These are phyloP conservation scores for Salicornia ramosissima DNA, from an alignment of 148 eudicot species.

Conservation along the genomic window DNA sequence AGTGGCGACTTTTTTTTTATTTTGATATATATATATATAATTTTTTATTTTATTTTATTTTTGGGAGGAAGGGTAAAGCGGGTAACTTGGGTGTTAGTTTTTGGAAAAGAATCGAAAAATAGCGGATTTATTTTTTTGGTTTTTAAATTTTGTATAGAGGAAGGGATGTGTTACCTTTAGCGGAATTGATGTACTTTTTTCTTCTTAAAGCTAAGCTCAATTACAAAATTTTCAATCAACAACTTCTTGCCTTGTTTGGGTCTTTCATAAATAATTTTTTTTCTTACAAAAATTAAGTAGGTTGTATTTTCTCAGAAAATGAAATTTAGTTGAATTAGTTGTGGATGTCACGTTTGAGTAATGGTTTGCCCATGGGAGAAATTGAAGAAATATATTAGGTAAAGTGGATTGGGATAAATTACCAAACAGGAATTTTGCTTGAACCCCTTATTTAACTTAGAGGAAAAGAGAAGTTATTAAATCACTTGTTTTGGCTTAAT, in stretches of 20 bases:
- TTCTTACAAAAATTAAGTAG: background rate
- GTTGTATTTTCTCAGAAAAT: background rate
- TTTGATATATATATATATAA: background rate
- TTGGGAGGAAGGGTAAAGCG: background rate
- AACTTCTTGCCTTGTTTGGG: background rate
- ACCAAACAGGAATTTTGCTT: constrained; percentile 33
- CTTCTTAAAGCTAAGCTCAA: constrained; percentile 3
- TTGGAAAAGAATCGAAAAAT: constrained; percentile 21
- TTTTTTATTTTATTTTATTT: constrained; percentile 6
- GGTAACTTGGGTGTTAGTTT: constrained; percentile 8
- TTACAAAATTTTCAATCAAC: constrained; percentile 12
- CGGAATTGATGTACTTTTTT: constrained; percentile 19
- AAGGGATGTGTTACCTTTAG: constrained; percentile 10
- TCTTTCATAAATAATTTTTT: background rate
- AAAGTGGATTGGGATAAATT: constrained; percentile 27
- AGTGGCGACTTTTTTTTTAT: constrained; percentile 9
- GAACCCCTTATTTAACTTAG: constrained; percentile 18
- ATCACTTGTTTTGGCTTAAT: constrained; percentile 12
- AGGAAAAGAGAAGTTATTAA: constrained; percentile 26
- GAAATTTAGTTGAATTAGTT: constrained; percentile 7
- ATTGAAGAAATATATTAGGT: constrained; percentile 22
- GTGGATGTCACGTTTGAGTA: constrained; percentile 11
- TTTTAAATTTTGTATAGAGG: constrained; percentile 16
- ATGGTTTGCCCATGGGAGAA: background rate
- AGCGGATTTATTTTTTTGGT: background rate